Conservation (phyloP, 2,329 filamentous ascomycete genomes). For the Macroventuria anomochaeta region DNA sequence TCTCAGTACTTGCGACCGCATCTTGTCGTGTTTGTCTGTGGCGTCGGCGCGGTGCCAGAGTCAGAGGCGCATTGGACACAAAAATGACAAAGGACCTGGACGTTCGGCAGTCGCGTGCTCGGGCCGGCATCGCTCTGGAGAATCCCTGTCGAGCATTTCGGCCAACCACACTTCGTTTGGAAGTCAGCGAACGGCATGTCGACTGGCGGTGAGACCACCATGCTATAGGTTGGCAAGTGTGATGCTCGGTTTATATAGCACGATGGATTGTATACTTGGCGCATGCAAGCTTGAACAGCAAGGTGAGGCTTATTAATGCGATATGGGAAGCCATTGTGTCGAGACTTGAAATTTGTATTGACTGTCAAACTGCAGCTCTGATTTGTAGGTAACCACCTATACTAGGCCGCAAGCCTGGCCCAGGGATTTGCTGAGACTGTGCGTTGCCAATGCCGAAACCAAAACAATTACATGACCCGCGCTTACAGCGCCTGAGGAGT, state of each 20-base stretch:
- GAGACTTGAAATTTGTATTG: neutral
- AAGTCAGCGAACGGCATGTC: slow-evolving; percentile 20
- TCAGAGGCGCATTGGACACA: slow-evolving; percentile 26
- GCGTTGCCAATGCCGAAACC: neutral
- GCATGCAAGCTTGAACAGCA: too few species aligned
- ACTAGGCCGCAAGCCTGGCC: neutral
- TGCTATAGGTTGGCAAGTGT: neutral
- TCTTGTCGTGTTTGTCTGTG: slow-evolving; percentile 31
- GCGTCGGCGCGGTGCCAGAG: slow-evolving; percentile 24
- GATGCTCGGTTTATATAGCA: too few species aligned
- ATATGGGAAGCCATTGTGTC: too few species aligned
- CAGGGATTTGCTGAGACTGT: neutral
- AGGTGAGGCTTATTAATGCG: too few species aligned
- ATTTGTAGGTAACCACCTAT: neutral
- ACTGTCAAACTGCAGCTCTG: neutral
- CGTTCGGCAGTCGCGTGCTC: slow-evolving; percentile 6
- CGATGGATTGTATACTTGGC: too few species aligned
- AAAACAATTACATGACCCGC: neutral
- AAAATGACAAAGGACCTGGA: slow-evolving; percentile 31
- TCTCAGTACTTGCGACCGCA: slow-evolving; percentile 46
- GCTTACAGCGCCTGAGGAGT: neutral
- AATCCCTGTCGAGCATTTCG: slow-evolving; percentile 20
- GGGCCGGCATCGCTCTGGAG: slow-evolving; percentile 24
- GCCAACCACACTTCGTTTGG: slow-evolving; percentile 33
- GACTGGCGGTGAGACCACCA: too few species aligned